phyloP scores from a whole-genome alignment of 352 stramenopile species.

The Thraustochytrium sp. region DNA sequence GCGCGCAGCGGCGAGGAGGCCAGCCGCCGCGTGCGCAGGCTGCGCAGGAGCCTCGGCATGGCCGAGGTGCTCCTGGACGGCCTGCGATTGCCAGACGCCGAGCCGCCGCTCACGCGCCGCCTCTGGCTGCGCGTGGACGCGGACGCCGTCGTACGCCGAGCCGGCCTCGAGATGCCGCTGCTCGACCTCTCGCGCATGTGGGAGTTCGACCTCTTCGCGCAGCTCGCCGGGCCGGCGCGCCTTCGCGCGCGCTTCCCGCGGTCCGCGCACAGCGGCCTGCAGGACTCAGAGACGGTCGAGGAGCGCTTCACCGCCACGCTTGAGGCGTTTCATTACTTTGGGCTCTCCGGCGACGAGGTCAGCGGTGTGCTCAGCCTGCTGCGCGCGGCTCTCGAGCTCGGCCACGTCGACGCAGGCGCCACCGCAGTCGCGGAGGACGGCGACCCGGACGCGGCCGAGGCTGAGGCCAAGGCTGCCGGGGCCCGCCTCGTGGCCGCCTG shows the following conservation, averaged over 20 bases:
- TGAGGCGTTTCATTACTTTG: background rate
- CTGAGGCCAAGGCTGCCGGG: background rate
- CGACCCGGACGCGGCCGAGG: background rate
- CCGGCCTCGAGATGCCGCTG: background rate
- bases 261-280: background rate
- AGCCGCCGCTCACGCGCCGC: background rate
- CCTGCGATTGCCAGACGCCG: background rate
- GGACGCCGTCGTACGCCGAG: background rate
- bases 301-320: background rate
- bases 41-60: background rate
- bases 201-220: background rate
- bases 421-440: background rate
- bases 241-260: background rate
- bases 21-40: background rate
- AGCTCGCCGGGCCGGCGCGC: background rate
- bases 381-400: background rate
- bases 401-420: no score
- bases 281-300: background rate
- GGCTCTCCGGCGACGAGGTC: background rate
- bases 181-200: constrained; percentile 8
- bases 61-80: background rate
- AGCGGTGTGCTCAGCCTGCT: background rate
- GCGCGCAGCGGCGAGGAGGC: background rate
- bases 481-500: background rate
- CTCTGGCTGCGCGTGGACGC: background rate